Evolutionary conservation across 441 rosid genomes (phyloP), one percentile per base, ranked within the genome.

Genomic region (Arabidopsis lyrata): DNA sequence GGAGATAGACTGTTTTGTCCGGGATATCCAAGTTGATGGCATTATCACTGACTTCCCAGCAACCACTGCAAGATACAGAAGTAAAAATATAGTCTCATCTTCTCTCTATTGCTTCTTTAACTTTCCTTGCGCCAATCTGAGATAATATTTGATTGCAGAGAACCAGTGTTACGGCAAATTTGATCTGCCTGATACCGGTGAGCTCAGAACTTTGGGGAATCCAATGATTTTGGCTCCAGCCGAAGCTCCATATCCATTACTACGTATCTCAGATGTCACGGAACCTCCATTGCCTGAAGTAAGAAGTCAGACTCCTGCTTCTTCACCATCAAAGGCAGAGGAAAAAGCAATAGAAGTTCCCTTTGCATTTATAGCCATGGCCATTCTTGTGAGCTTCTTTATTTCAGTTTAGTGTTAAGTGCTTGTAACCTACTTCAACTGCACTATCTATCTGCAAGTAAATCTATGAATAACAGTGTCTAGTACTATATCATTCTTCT

Each of bases 41-140:
- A 77, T 86, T 67, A 60, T 86, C 71, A 86, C 90, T 18, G 87
- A 79, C 76, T 86, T 86, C 79, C 90, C 88, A 20, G 83, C 73
- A 72, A 86, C 88, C 29, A 66, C 88, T 68, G 81, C 82, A 77
- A 73, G 81, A 73, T 86, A 84, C 70, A 79, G 68, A 75, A 84
- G 90, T 86, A 86, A 81, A 57, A 15, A 20, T 47, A 12, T 47
- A 22, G 0, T 52, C 42, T 64, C 15, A 29, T 42, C 71, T 50
- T 47, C 29, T 48, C 5, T 57, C 52, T 16, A 15, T 47, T 36
- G 54, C 70, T 76, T 58, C 42, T 57, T 73, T 45, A 15, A n/a
- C 34, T 14, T 22, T 20, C 9, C 11, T 42, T 58, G 58, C 42
- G 52, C 44, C 10, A 65, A 45, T 44, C 65, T 65, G 70, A 66